Conservation (phyloP, 352 stramenopile species). For the Globisporangium viniferum region DNA sequence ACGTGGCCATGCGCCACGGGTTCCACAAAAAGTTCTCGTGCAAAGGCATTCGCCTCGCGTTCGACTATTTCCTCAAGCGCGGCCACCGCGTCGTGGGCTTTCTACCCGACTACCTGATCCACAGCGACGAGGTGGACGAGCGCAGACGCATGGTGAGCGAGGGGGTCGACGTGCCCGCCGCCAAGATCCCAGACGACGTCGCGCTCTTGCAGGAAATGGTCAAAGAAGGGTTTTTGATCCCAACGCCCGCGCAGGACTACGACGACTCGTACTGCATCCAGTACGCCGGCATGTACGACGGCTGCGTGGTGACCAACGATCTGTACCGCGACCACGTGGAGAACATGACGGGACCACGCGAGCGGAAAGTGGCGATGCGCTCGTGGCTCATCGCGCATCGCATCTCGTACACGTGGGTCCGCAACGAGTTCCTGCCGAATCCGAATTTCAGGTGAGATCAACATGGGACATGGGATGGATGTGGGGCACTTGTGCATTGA, state of each 20-base stretch:
- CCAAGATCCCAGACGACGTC: slow-evolving; percentile 74
- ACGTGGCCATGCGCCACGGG: slow-evolving; percentile 82
- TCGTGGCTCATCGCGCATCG: slow-evolving; percentile 65
- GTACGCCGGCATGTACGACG: slow-evolving; percentile 72
- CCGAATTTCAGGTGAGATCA: slow-evolving; percentile 66
- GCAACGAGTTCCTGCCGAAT: slow-evolving; percentile 86
- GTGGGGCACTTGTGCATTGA: background rate
- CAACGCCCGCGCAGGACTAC: slow-evolving; percentile 84
- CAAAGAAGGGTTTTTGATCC: slow-evolving; percentile 67
- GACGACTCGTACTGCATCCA: slow-evolving; percentile 91
- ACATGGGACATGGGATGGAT: background rate
- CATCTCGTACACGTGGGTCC: slow-evolving; percentile 88
- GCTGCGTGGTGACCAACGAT: slow-evolving; percentile 87
- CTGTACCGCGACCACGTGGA: slow-evolving; percentile 83
- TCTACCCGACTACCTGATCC: slow-evolving; percentile 78
- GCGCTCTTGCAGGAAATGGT: slow-evolving; percentile 65
- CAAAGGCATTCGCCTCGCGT: slow-evolving; percentile 62
- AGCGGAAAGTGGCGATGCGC: slow-evolving; percentile 60
- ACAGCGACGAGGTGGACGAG: slow-evolving; percentile 43
- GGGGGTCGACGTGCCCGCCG: slow-evolving; percentile 31
- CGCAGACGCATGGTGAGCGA: slow-evolving; percentile 23
- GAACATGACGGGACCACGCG: slow-evolving; percentile 52
- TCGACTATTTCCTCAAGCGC: slow-evolving; percentile 64
- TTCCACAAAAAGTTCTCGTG: slow-evolving; percentile 76
- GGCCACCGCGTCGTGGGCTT: slow-evolving; percentile 82